Evolutionary conservation across 1,139 yeast genomes (phyloP), one percentile per base, ranked within the genome.

Genomic region (Candida sp.): DNA sequence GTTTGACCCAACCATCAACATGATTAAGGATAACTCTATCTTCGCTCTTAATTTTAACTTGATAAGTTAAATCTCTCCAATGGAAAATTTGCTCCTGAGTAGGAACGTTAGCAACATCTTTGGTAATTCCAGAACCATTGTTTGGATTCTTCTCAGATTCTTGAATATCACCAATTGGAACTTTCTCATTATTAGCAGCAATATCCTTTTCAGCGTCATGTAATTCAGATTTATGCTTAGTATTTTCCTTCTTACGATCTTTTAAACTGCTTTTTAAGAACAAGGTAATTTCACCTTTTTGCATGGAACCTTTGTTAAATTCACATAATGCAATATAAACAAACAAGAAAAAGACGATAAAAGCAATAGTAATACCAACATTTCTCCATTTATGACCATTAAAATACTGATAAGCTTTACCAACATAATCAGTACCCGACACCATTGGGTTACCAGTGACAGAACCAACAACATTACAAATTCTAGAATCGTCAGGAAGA

Each of bases 321-420:
- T 85, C 91, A 47, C 83, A 79, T 48, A 81, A 73, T 6, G 70
- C 38, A 54, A 88, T 62, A 56, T 85, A 84, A 12, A 80, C 69
- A 38, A 54, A 54, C 43, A 84, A 65, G 63, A 85, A 83, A 60
- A 82, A 75, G 25, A 81, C 41, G 27, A 68, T 63, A 56, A 76
- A 86, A 1, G 73, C 87, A 47, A 82, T 45, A 35, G 76, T 65
- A 52, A 89, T 83, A 58, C 96, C 96, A 52, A 82, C 79, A 57
- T 89, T 84, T 68, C 96, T 82, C 97, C 97, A 89, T 57, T 79
- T 78, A 61, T 89, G 90, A 6, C 66, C 47, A 51, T 77, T 73
- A 36, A 60, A 55, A 63, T 85, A 88, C 9, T 58, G 50, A 58
- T 64, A 82, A 3, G 82, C 62, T 11, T 53, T 48, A 4, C 52